A percentile compares a stretch with the other conserved stretches of the same genome.
Evolutionary conservation across 129 eudicot species (phyloP).

Genomic region (Erigeron canadensis): DNA sequence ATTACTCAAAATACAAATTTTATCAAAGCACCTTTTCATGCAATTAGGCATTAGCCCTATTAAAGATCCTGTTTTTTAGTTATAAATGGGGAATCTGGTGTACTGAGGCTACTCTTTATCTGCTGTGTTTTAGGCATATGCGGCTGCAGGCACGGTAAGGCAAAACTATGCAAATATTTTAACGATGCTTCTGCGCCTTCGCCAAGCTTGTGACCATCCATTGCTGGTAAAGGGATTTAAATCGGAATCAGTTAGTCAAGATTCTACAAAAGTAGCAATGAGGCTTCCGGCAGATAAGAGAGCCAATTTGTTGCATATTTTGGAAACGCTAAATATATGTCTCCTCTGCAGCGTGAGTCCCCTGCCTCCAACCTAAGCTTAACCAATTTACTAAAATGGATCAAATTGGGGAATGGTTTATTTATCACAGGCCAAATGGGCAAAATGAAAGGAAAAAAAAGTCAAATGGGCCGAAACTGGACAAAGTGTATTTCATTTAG

Average conservation of each 20-base stretch:
- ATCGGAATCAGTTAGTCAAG: constrained; percentile 59
- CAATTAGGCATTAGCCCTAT: too few relatives aligned
- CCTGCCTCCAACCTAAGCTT: constrained; percentile 3
- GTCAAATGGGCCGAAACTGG: too few relatives aligned
- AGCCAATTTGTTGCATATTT: constrained; percentile 44
- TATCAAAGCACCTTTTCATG: too few relatives aligned
- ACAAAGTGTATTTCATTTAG: too few relatives aligned
- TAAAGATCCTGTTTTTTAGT: too few relatives aligned
- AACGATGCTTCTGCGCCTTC: constrained; percentile 95
- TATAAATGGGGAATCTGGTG: neutral
- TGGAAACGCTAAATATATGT: constrained; percentile 73
- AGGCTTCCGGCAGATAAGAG: constrained; percentile 56
- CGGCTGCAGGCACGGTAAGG: constrained; percentile 89
- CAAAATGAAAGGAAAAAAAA: too few relatives aligned
- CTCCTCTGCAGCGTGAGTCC: constrained; percentile 61
- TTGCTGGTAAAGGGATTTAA: constrained; percentile 72
- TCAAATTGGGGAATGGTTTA: too few relatives aligned
- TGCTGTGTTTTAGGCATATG: constrained; percentile 65
- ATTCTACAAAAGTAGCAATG: constrained; percentile 55
- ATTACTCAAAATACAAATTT: too few relatives aligned
- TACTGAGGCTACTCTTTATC: neutral
- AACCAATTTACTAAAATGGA: too few relatives aligned
- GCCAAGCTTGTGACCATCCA: constrained; percentile 98
- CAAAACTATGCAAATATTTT: constrained; percentile 91
- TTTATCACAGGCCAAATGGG: too few relatives aligned